Percentiles rank a stretch among this genome's conserved stretches.
Conservation (phyloP, 768 basidiomycete genomes). For the Clitopilus hobsonii region DNA sequence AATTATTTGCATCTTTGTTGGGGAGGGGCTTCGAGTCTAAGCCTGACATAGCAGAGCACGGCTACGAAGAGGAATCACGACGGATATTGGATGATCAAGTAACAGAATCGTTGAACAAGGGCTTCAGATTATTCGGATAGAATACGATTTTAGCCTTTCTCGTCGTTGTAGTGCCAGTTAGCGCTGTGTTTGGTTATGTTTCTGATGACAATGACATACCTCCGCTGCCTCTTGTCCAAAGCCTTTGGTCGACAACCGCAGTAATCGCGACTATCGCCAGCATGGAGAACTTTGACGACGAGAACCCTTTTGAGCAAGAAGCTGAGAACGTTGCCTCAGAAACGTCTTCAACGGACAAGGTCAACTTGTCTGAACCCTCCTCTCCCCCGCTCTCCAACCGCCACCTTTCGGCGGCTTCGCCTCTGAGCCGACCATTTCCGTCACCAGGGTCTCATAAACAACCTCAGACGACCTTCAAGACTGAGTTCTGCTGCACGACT, state of each 20-base stretch:
- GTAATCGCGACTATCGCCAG: constrained; percentile 5
- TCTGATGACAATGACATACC: background rate
- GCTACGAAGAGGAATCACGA: constrained; percentile 18
- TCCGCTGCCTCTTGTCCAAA: background rate
- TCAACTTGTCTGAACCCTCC: constrained; percentile 55
- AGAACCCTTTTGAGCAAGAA: constrained; percentile 62
- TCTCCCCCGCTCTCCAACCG: constrained; percentile 47
- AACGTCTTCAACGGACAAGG: constrained; percentile 48
- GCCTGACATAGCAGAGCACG: constrained; percentile 19
- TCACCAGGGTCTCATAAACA: constrained; percentile 54
- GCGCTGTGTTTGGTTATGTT: background rate
- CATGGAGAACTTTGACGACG: constrained; percentile 56
- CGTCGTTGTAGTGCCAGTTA: background rate
- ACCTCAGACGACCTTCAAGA: constrained; percentile 54
- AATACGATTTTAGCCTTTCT: background rate
- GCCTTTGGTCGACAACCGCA: constrained; percentile 5
- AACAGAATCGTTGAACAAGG: constrained; percentile 30
- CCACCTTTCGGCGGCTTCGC: constrained; percentile 44
- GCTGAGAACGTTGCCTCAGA: constrained; percentile 40
- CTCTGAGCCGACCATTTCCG: constrained; percentile 44
- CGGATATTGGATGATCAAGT: constrained; percentile 23
- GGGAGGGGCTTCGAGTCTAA: constrained; percentile 63
- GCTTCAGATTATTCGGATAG: constrained; percentile 59
- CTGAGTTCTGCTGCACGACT: constrained; percentile 71
- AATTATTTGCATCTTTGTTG: constrained; percentile 84